Evolutionary conservation across 1,139 yeast species (phyloP).

Genomic region (Geotrichum bryndzae): DNA sequence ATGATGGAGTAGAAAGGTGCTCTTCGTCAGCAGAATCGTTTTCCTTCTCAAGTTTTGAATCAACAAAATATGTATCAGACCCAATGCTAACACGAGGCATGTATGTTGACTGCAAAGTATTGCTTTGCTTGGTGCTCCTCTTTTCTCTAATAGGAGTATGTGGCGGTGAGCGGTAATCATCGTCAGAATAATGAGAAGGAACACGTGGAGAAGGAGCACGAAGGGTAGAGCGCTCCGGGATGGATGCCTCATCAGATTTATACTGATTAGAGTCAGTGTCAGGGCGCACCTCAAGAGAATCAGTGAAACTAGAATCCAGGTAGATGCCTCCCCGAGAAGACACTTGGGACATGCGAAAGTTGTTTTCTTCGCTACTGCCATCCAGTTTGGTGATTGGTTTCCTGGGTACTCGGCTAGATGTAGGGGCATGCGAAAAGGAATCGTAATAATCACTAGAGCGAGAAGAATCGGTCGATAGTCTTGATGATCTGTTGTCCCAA

Average conservation of each 20-base stretch:
- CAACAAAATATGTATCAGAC: slow-evolving; percentile 20
- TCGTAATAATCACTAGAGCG: slow-evolving; percentile 11
- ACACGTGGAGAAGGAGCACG: slow-evolving; percentile 16
- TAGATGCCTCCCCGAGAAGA: slow-evolving; percentile 19
- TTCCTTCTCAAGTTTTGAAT: slow-evolving; percentile 20
- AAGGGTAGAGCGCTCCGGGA: slow-evolving; percentile 13
- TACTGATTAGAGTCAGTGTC: slow-evolving; percentile 2
- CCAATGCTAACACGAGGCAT: slow-evolving; percentile 3
- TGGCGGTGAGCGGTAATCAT: slow-evolving; percentile 15
- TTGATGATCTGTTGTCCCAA: slow-evolving; percentile 5
- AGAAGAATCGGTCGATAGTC: slow-evolving; percentile 12
- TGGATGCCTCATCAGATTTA: background rate
- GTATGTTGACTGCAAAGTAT: slow-evolving; percentile 4
- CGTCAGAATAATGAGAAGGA: slow-evolving; percentile 3
- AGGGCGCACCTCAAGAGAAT: slow-evolving; percentile 8
- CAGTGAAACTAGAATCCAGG: slow-evolving; percentile 6
- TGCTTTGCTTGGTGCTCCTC: background rate
- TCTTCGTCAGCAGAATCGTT: slow-evolving; percentile 18
- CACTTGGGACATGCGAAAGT: slow-evolving; percentile 2
- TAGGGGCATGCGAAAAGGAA: background rate
- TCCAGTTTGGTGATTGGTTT: slow-evolving; percentile 3
- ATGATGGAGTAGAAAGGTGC: slow-evolving; percentile 10
- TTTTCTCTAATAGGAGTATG: slow-evolving; percentile 11
- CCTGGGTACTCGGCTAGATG: slow-evolving; percentile 2
- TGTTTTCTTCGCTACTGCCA: background rate